A percentile compares a stretch with the other conserved stretches of the same genome.
phyloP scores from a whole-genome alignment of 768 basidiomycete species.

The Albatrellus ellisii region DNA sequence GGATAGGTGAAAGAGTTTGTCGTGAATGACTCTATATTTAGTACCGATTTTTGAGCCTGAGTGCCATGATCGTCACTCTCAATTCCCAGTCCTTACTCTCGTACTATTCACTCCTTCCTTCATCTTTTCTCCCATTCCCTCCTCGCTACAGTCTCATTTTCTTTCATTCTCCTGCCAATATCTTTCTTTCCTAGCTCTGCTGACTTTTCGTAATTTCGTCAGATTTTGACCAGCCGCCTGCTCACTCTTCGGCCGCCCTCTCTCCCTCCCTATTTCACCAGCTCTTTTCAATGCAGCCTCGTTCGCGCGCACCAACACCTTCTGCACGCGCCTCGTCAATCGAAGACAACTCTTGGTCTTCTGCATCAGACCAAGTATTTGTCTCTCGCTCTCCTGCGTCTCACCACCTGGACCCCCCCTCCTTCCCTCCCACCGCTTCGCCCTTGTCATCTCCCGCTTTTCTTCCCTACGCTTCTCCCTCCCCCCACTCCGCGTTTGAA shows the following conservation, averaged over 20 bases:
- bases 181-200: constrained; percentile 1
- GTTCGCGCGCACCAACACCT: constrained; percentile 29
- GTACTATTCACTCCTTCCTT: no score
- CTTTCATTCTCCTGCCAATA: not conserved
- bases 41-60: no score
- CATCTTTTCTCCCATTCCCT: not conserved
- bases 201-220: not conserved
- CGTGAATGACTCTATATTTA: no score
- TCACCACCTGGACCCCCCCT: constrained; percentile 19
- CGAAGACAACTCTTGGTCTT: constrained; percentile 18
- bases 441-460: constrained; percentile 16
- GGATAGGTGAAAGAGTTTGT: not conserved
- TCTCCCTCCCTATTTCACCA: constrained; percentile 23
- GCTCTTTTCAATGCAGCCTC: constrained; percentile 17
- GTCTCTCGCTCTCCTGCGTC: constrained; percentile 17
- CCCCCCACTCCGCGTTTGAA: constrained; percentile 28
- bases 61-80: no score
- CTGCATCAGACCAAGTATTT: constrained; percentile 13
- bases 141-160: not conserved
- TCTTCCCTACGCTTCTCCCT: constrained; percentile 21
- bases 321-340: constrained; percentile 15
- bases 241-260: constrained; percentile 20
- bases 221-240: constrained; percentile 13
- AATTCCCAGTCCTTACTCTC: no score
- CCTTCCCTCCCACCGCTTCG: constrained; percentile 14